Evolutionary conservation across 116 monocot species (phyloP), one percentile per base, ranked within the genome.

Genomic region (Posidonia oceanica): DNA sequence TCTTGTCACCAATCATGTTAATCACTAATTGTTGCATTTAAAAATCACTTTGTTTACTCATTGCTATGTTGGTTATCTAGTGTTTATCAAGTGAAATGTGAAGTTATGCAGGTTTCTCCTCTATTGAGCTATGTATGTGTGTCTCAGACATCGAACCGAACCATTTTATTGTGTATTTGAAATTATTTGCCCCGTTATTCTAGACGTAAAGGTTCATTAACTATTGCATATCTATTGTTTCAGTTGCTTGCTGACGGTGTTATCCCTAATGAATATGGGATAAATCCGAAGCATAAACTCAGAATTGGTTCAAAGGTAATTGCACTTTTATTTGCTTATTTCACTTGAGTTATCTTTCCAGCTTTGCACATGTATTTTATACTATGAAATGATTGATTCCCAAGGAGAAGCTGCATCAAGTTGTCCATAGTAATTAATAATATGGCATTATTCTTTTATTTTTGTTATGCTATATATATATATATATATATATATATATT

Each of bases 231-330:
- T 51, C 36, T 16, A 16, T 56, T 57, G 6, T 64, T 77, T 39
- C 77, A 99, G 99, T 69, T 88, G 67, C 93, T 93, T 76, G 99
- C 99, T 59, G 99, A 99, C 86, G 90, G 93, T 65, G 99, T 99
- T 36, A 99, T 99, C 78, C 99, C 99, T 23, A 99, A 93, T 63
- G 99, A 99, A 39, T 99, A 99, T 74, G 99, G 99, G 10, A 93
- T 99, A 58, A 93, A 99, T 75, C 93, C 99, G 72, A 83, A 80
- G 80, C 93, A 99, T 18, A 99, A 93, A 82, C 83, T 99, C 52
- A 90, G 83, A 81, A 99, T 99, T 80, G 99, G 99, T 36, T 99
- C 99, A 61, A 99, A 99, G 93, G 99, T 99, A 82, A 36, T 52
- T 70, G 58, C 7, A 12, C 16, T n/a, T 37, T 70, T 54, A 58